Conservation (phyloP, 164 flowering plant species). For the Dillenia turbinata region DNA sequence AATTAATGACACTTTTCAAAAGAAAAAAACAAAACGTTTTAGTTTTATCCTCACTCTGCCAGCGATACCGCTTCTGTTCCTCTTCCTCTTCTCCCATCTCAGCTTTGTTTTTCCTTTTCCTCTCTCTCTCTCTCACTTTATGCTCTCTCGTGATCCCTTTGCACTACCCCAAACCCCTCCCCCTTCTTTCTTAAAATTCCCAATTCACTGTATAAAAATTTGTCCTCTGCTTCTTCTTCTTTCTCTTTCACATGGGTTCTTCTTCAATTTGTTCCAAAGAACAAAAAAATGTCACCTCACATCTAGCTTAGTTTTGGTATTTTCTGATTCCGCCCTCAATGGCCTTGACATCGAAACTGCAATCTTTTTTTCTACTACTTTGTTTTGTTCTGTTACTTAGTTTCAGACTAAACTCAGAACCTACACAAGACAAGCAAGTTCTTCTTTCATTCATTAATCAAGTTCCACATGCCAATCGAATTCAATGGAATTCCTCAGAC, state of each 20-base stretch:
- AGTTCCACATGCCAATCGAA: conserved; percentile 46
- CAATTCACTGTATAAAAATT: not conserved
- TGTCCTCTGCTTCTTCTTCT: not conserved
- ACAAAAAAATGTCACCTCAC: not conserved
- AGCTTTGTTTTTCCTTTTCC: not conserved
- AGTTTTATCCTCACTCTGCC: too few relatives aligned
- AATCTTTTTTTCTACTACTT: conserved; percentile 2
- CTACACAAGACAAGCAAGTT: conserved; percentile 70
- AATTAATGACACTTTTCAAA: too few relatives aligned
- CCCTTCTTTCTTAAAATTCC: not conserved
- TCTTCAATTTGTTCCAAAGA: not conserved
- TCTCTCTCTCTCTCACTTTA: conserved; percentile 6
- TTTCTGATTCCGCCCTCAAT: conserved; percentile 10
- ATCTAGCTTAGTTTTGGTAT: not conserved
- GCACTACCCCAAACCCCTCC: conserved; percentile 7
- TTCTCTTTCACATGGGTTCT: conserved; percentile 22
- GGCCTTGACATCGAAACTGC: conserved; percentile 20
- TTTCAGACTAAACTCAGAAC: conserved; percentile 41
- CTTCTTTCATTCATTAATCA: conserved; percentile 48
- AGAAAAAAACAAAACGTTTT: too few relatives aligned
- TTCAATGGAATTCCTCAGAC: conserved; percentile 59
- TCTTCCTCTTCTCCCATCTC: conserved; percentile 4
- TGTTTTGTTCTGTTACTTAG: conserved; percentile 8
- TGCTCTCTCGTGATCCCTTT: conserved; percentile 15
- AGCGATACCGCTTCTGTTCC: not conserved